Evolutionary conservation across 192 early-diverging fungal species (phyloP), one percentile per base, ranked within the genome.

Genomic region (Dimargaris xerosporica): DNA sequence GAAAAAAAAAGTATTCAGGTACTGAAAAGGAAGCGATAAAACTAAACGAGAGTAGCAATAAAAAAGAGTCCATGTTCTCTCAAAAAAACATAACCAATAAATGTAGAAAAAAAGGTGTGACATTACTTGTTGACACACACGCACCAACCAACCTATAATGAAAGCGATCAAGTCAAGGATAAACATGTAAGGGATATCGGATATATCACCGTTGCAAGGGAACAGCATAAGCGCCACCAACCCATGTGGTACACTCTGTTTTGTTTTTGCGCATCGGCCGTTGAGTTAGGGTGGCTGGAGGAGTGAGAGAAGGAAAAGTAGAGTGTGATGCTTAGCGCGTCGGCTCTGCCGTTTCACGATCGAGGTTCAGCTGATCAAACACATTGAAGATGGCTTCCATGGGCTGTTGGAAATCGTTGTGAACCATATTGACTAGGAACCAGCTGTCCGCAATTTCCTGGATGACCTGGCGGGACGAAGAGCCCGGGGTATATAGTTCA

Each of bases 361-460:
- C 34, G 7, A 39, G 34, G 34, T 7, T 39, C 34, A 39, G 34
- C 34, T 39, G 34, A 39, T 43, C 41, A 21, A 60, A 60, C n/a
- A 60, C 21, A 5, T 60, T 21, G 43, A 62, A 64, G 52, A 64
- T 34, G 12, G 47, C 54, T 5, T 62, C 64, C 16, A 73, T 63
- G 39, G 73, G 66, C 28, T 82, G 75, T 60, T 85, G 87, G 72
- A 77, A 94, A 75, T 97, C 87, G 74, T 97, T 97, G 72, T 97
- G 85, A 47, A 95, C 93, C 62, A 97, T 81, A 74, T 95, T 95
- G 62, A 95, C 74, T 73, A 97, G 76, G 65, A 85, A 95, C 87
- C 88, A 97, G 11, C 72, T 76, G 67, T 88, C 78, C 17, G 72
- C 66, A 51, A 97, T 71, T 64, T 42, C 65, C 56, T 76, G 62